phyloP scores from a whole-genome alignment of 768 basidiomycete species.

The Leucosporidium creatinivorum region DNA sequence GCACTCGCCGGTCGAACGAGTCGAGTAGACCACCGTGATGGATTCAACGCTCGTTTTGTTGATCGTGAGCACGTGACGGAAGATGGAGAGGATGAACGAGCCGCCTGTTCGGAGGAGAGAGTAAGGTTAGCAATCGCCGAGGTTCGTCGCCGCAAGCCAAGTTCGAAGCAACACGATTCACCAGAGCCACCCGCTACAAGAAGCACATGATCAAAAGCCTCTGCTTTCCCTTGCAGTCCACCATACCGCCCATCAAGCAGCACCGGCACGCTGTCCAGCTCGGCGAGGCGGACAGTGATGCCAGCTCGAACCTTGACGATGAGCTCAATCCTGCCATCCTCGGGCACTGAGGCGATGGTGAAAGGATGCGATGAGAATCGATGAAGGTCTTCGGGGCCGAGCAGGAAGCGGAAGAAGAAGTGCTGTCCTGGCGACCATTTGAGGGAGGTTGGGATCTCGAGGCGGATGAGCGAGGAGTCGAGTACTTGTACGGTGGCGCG shows the following conservation, averaged over 20 bases:
- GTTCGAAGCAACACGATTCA: not conserved
- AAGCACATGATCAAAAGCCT: conserved; percentile 15
- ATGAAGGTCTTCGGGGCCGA: not conserved
- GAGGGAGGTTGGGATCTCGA: conserved; percentile 13
- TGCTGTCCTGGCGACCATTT: conserved; percentile 30
- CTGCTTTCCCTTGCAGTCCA: conserved; percentile 8
- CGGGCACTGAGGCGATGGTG: conserved; percentile 20
- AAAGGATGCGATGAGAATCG: conserved; percentile 21
- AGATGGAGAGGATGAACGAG: not conserved
- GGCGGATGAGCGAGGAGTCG: conserved; percentile 15
- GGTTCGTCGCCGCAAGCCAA: too few relatives aligned
- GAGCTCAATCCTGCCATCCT: conserved; percentile 13
- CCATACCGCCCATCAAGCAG: conserved; percentile 33
- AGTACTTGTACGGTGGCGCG: conserved; percentile 18
- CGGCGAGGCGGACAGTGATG: not conserved
- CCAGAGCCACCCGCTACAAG: not conserved
- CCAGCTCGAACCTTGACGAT: not conserved
- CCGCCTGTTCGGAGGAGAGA: not conserved
- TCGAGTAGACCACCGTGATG: not conserved
- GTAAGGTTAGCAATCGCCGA: not conserved
- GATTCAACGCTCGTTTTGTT: not conserved
- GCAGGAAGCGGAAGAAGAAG: conserved; percentile 30
- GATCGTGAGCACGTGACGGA: not conserved
- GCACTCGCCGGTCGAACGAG: not conserved
- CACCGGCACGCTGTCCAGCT: conserved; percentile 8